These are phyloP conservation scores for Wilhelminamyces savonicus DNA, from an alignment of 805 yeast species.

Conservation along the genomic window DNA sequence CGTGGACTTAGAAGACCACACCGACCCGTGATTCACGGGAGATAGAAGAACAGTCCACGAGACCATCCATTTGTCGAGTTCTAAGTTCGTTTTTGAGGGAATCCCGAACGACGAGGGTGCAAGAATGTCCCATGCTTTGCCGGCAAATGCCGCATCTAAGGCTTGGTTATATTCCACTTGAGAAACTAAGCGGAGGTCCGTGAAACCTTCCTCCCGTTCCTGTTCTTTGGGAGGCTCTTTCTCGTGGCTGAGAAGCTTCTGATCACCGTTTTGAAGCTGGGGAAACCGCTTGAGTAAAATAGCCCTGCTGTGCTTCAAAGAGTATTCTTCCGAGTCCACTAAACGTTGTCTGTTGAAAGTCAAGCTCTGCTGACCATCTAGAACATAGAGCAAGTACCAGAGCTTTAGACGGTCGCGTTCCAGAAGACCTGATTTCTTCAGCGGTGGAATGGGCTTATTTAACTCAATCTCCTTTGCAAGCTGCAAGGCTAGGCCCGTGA, in stretches of 20 bases:
- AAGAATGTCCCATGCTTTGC: conserved; percentile 55
- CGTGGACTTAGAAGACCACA: conserved; percentile 67
- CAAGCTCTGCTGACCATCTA: conserved; percentile 66
- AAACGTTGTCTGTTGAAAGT: conserved; percentile 53
- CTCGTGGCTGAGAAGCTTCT: conserved; percentile 1
- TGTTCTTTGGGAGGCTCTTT: background rate
- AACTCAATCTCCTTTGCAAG: conserved; percentile 51
- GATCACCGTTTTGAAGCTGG: no score
- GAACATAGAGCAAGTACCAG: conserved; percentile 60
- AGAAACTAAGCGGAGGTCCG: conserved; percentile 56
- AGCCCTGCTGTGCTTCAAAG: conserved; percentile 36
- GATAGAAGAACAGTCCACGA: conserved; percentile 69
- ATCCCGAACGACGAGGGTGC: conserved; percentile 59
- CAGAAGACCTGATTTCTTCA: no score
- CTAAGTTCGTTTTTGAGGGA: conserved; percentile 61
- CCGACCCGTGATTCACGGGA: conserved; percentile 47
- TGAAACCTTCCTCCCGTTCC: conserved; percentile 8
- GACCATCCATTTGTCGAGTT: conserved; percentile 73
- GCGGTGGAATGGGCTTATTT: conserved; percentile 27
- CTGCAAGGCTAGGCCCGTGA: conserved; percentile 63
- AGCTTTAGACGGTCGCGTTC: conserved; percentile 47
- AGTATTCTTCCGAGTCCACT: conserved; percentile 41
- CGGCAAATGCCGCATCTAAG: conserved; percentile 47
- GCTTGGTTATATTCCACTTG: conserved; percentile 68
- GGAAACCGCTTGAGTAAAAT: conserved; percentile 26